phyloP scores from a whole-genome alignment of 768 basidiomycete genomes.

The Russula foetens region DNA sequence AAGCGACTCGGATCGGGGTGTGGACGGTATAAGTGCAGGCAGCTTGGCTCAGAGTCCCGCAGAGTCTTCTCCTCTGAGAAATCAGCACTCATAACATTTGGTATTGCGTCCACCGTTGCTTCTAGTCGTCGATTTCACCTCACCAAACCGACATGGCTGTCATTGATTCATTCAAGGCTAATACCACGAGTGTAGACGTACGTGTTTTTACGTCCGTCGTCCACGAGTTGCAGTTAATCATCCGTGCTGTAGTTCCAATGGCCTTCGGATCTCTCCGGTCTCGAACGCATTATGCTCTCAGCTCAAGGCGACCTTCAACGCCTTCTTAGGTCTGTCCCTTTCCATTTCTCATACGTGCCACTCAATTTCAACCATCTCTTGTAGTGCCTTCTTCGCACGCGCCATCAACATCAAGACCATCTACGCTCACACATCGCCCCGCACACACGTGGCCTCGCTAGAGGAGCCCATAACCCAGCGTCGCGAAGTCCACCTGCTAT shows the following conservation, averaged over 20 bases:
- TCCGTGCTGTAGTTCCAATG: slow-evolving; percentile 26
- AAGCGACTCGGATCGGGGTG: neutral
- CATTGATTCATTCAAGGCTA: slow-evolving; percentile 21
- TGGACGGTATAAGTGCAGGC: neutral
- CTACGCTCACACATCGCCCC: slow-evolving; percentile 40
- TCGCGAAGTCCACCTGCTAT: slow-evolving; percentile 58
- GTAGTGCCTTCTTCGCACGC: slow-evolving; percentile 56
- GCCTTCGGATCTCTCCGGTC: slow-evolving; percentile 40
- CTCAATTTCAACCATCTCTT: neutral
- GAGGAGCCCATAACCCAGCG: slow-evolving; percentile 48
- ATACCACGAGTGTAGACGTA: slow-evolving; percentile 20
- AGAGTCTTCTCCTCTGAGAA: neutral
- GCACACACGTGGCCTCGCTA: slow-evolving; percentile 32
- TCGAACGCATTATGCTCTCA: slow-evolving; percentile 62
- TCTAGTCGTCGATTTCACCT: neutral
- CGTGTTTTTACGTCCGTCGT: neutral
- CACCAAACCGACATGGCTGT: slow-evolving; percentile 13
- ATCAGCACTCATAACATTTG: neutral
- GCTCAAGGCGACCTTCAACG: slow-evolving; percentile 67
- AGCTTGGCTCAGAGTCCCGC: neutral
- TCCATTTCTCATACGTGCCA: neutral
- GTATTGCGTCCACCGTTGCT: neutral
- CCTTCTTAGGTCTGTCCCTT: slow-evolving; percentile 44
- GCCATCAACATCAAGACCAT: slow-evolving; percentile 52
- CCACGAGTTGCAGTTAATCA: neutral